Conservation (phyloP, 2,329 filamentous ascomycete genomes). For the Fusarium compactum region DNA sequence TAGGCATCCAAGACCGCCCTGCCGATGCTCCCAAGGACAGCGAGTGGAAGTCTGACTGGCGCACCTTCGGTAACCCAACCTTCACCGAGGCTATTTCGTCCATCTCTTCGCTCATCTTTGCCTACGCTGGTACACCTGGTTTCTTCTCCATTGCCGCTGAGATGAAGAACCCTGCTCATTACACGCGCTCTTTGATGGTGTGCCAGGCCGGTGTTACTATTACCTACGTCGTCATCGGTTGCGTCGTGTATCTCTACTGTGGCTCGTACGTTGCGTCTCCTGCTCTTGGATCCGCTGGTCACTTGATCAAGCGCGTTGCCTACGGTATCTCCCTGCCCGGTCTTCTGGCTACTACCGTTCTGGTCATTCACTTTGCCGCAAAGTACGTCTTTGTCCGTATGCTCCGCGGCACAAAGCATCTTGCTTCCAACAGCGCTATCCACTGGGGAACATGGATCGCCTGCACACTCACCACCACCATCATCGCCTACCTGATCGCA, state of each 20-base stretch:
- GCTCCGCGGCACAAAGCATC: conserved; percentile 49
- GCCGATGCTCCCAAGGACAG: conserved; percentile 32
- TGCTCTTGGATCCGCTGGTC: conserved; percentile 60
- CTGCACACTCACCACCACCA: conserved; percentile 44
- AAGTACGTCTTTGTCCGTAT: conserved; percentile 38
- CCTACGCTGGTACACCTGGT: conserved; percentile 53
- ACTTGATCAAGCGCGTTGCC: conserved; percentile 56
- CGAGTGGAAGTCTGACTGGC: conserved; percentile 49
- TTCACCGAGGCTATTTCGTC: conserved; percentile 51
- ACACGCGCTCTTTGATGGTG: conserved; percentile 44
- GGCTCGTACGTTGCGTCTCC: conserved; percentile 61
- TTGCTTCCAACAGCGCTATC: conserved; percentile 44
- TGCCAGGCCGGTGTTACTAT: conserved; percentile 48
- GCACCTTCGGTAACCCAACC: conserved; percentile 47
- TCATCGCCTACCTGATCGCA: conserved; percentile 48
- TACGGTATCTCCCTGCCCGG: conserved; percentile 55
- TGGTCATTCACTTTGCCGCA: conserved; percentile 45
- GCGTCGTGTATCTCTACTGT: conserved; percentile 60
- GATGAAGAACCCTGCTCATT: conserved; percentile 49
- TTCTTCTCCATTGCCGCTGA: conserved; percentile 52
- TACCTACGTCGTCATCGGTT: conserved; percentile 52
- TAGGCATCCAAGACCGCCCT: conserved; percentile 38
- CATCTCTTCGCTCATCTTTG: conserved; percentile 53
- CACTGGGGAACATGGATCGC: conserved; percentile 51
- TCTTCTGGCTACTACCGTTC: conserved; percentile 45